Evolutionary conservation across 2,329 filamentous ascomycete species (phyloP).

Genomic region (Xylariaceae sp.): DNA sequence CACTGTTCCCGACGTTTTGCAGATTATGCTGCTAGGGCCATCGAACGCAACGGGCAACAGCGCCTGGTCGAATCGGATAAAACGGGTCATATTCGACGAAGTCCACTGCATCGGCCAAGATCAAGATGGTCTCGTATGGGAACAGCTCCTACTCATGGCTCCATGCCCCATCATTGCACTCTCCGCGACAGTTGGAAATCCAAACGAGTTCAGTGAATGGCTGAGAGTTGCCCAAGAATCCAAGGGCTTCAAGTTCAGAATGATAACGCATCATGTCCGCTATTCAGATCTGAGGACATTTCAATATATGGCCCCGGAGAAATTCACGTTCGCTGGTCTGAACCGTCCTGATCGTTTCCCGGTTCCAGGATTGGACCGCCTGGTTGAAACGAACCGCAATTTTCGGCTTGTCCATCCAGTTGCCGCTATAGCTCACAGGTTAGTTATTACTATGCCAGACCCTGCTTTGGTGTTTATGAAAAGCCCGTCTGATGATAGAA

Average conservation of each 20-base stretch:
- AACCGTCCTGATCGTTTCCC: constrained; percentile 37
- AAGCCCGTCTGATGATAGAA: background rate
- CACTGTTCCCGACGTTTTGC: constrained; percentile 71
- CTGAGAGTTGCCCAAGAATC: constrained; percentile 57
- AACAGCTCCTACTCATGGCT: constrained; percentile 67
- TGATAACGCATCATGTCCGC: constrained; percentile 62
- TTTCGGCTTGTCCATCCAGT: constrained; percentile 64
- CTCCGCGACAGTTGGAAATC: constrained; percentile 75
- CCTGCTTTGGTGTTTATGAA: background rate
- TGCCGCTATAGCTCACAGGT: constrained; percentile 54
- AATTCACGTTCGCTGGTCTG: constrained; percentile 49
- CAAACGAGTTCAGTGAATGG: constrained; percentile 64
- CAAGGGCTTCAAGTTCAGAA: constrained; percentile 58
- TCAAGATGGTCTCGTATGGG: constrained; percentile 72
- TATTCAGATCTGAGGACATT: constrained; percentile 79
- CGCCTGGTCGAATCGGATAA: constrained; percentile 62
- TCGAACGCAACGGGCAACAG: constrained; percentile 51
- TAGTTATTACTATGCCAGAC: constrained; percentile 9
- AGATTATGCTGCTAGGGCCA: constrained; percentile 68
- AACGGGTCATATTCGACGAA: constrained; percentile 76
- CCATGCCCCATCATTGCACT: constrained; percentile 75
- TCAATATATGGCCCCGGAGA: constrained; percentile 50
- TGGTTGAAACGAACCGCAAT: constrained; percentile 37
- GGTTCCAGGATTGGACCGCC: constrained; percentile 42
- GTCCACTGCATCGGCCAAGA: constrained; percentile 74